Percentiles rank a stretch among this genome's conserved stretches.
Conservation (phyloP, 306 rosid species). For the Malus fusca region DNA sequence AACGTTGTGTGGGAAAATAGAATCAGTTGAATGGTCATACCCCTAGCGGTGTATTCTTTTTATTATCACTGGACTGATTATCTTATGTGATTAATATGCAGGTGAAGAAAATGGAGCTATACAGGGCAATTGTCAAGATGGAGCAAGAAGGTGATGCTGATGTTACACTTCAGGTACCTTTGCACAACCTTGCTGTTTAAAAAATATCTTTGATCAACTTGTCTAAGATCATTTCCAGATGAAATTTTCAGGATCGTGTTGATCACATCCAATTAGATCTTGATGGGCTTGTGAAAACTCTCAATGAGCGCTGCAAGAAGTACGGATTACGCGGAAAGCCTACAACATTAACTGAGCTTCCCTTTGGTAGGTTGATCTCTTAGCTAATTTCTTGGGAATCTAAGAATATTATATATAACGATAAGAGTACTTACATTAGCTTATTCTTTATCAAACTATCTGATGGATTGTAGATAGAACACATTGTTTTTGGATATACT, state of each 20-base stretch:
- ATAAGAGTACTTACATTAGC: background rate
- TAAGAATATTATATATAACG: background rate
- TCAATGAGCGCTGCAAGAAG: conserved; percentile 87
- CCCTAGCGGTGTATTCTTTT: background rate
- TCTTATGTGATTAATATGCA: conserved; percentile 18
- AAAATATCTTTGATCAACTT: conserved; percentile 10
- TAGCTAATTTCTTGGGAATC: background rate
- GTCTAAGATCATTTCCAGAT: conserved; percentile 21
- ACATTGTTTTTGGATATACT: background rate
- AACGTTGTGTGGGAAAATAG: background rate
- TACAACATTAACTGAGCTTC: conserved; percentile 74
- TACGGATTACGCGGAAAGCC: conserved; percentile 83
- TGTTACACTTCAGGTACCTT: conserved; percentile 60
- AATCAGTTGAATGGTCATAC: background rate
- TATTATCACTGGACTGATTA: background rate
- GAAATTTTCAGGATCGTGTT: conserved; percentile 57
- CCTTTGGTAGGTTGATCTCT: conserved; percentile 63
- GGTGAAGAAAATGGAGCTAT: conserved; percentile 92
- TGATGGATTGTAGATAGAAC: background rate
- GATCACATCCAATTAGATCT: conserved; percentile 64
- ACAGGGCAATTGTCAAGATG: conserved; percentile 76
- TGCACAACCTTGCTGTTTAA: conserved; percentile 2
- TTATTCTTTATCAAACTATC: background rate
- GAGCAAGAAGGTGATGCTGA: conserved; percentile 61
- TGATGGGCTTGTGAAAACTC: conserved; percentile 72